phyloP scores from a whole-genome alignment of 345 rosid genomes.

The Salix suchowensis region DNA sequence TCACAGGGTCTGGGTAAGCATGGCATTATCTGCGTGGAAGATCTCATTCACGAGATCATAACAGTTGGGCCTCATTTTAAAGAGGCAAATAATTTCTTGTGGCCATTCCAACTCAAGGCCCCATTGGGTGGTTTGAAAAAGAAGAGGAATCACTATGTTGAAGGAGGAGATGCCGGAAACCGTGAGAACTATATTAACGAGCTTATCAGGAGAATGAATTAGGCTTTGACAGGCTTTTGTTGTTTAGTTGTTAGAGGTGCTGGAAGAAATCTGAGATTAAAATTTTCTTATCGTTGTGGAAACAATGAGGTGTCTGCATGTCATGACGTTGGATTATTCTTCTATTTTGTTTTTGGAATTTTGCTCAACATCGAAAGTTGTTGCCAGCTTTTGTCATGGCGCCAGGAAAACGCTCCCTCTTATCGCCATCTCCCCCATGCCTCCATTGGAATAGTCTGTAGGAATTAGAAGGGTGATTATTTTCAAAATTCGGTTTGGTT shows the following conservation, averaged over 20 bases:
- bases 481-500: too few species aligned
- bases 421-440: too few species aligned
- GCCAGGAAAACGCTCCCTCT: too few species aligned
- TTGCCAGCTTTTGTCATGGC: too few species aligned
- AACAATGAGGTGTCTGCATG: neutral
- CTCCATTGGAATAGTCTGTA: too few species aligned
- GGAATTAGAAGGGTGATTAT: too few species aligned
- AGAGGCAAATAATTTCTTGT: constrained; percentile 80
- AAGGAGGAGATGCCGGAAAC: constrained; percentile 96
- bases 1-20: constrained; percentile 60
- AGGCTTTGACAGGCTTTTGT: constrained; percentile 6
- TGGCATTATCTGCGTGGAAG: constrained; percentile 74
- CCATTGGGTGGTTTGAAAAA: constrained; percentile 79
- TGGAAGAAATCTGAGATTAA: neutral
- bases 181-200: constrained; percentile 76
- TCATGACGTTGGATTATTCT: neutral
- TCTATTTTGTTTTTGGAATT: neutral
- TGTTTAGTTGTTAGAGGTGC: neutral
- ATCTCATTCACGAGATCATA: constrained; percentile 78
- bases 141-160: constrained; percentile 94
- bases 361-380: too few species aligned
- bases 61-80: constrained; percentile 93
- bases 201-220: constrained; percentile 88
- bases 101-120: constrained; percentile 96
- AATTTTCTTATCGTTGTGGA: neutral